Base-by-base conservation (phyloP, 768 basidiomycete genomes). In the Leccinum obscurum region DNA sequence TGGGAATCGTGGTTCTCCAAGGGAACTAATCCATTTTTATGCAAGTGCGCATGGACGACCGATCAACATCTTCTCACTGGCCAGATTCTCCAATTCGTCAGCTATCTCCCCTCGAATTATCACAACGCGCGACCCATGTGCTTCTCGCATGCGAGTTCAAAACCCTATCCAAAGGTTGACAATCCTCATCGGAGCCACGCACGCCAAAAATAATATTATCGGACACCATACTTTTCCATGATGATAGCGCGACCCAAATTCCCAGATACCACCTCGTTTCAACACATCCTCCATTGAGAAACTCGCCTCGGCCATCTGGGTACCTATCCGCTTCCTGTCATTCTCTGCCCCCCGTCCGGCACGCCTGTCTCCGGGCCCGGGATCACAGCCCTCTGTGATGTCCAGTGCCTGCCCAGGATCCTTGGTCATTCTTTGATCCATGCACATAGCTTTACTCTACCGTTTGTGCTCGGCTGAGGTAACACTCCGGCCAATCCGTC, bases 101-200 rank as follows among this genome's bases (percentile, higher is more conserved):
- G 26, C 22, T 52, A 20, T 46, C 49, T 62, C 63, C 41, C 55
- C 56, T 46, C 56, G 13, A 35, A 49, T 44, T 26, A 30, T 37
- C 26, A 14, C 26, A 26, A 22, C 20, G 15, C n/a, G 6, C 4
- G n/a, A 54, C 7, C 11, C 24, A 41, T 32, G 6, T 32, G 37
- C 30, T 61, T 63, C 61, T 55, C 61, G 34, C 64, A 56, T 60
- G 52, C 46, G 17, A 56, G 26, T 56, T 61, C 56, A 54, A 66
- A 62, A 66, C 10, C 48, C 58, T 58, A 68, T 53, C 59, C 28
- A 41, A 60, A 63, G 50, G 48, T 26, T 52, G 55, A 39, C 39
- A 49, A 46, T 57, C 26, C 35, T 55, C 51, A 37, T 30, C 30
- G 30, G 30, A 30, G 30, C 46, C 30, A 44, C 52, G 22, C 49